phyloP scores from a whole-genome alignment of 495 filamentous ascomycete genomes.

The Daldinia loculata region DNA sequence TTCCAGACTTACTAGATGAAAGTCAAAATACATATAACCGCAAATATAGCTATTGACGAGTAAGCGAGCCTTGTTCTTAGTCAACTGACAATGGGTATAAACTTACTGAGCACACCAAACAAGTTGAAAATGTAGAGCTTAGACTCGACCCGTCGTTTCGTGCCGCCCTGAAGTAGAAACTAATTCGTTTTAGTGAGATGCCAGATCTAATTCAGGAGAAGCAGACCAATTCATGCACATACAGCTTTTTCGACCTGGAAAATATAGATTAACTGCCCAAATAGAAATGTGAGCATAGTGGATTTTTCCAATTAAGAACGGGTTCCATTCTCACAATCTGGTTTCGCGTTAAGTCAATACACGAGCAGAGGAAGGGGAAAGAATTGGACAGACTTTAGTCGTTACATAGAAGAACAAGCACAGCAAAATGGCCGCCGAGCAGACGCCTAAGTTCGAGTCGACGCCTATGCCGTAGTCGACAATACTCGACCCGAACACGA shows the following conservation, averaged over 20 bases:
- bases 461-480: slow-evolving; percentile 60
- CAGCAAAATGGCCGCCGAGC: slow-evolving; percentile 59
- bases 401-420: slow-evolving; percentile 63
- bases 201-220: background rate
- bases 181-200: slow-evolving; percentile 31
- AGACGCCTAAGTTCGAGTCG: slow-evolving; percentile 51
- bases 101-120: slow-evolving; percentile 60
- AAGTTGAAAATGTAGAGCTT: slow-evolving; percentile 62
- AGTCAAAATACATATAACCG: slow-evolving; percentile 57
- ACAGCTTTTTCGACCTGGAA: slow-evolving; percentile 65
- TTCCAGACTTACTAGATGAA: slow-evolving; percentile 58
- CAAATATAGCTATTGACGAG: slow-evolving; percentile 51
- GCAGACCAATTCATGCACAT: slow-evolving; percentile 17
- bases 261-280: slow-evolving; percentile 58
- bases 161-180: slow-evolving; percentile 58
- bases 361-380: background rate
- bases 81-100: background rate
- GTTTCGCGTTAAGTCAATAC: background rate
- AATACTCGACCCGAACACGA: slow-evolving; percentile 60
- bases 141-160: slow-evolving; percentile 55
- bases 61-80: slow-evolving; percentile 23
- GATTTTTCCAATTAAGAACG: background rate
- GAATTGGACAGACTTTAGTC: slow-evolving; percentile 54
- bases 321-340: slow-evolving; percentile 51
- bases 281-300: slow-evolving; percentile 15